These are phyloP conservation scores for Metschnikowia continentalis DNA, from an alignment of 805 yeast genomes.

Conservation along the genomic window DNA sequence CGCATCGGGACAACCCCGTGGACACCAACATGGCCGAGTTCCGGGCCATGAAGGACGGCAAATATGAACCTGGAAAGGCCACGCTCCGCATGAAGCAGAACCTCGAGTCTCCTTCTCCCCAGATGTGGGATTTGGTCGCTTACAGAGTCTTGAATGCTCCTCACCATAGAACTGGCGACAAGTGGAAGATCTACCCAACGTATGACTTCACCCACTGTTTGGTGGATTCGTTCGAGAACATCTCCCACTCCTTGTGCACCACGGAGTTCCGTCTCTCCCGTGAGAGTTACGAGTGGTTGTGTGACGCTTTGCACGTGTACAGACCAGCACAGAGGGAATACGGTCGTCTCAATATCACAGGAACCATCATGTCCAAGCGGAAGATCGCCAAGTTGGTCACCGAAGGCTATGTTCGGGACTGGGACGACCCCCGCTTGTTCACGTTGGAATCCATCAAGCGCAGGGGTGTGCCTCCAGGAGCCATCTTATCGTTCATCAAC, in stretches of 20 bases:
- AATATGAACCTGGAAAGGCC: slow-evolving; percentile 85
- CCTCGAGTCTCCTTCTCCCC: slow-evolving; percentile 84
- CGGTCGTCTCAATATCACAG: slow-evolving; percentile 92
- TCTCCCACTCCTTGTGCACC: slow-evolving; percentile 93
- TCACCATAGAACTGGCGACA: slow-evolving; percentile 94
- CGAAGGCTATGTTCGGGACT: slow-evolving; percentile 78
- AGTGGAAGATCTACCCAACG: slow-evolving; percentile 98
- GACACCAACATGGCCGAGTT: slow-evolving; percentile 79
- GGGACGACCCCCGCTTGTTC: slow-evolving; percentile 98
- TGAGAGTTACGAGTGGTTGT: slow-evolving; percentile 97
- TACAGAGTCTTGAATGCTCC: slow-evolving; percentile 89
- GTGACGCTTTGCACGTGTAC: slow-evolving; percentile 90
- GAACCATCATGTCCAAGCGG: slow-evolving; percentile 91
- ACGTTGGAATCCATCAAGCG: slow-evolving; percentile 93
- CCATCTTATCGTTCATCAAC: slow-evolving; percentile 86
- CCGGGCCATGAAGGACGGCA: slow-evolving; percentile 88
- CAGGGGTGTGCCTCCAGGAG: slow-evolving; percentile 99
- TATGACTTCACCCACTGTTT: slow-evolving; percentile 98
- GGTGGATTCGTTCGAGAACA: slow-evolving; percentile 96
- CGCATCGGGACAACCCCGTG: slow-evolving; percentile 63
- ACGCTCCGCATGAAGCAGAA: slow-evolving; percentile 97
- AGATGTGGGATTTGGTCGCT: slow-evolving; percentile 99
- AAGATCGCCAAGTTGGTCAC: slow-evolving; percentile 91
- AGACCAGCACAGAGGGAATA: slow-evolving; percentile 99
- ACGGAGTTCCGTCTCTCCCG: slow-evolving; percentile 90